phyloP scores from a whole-genome alignment of 208 protist genomes.

The Leptomonas pyrrhocoris region DNA sequence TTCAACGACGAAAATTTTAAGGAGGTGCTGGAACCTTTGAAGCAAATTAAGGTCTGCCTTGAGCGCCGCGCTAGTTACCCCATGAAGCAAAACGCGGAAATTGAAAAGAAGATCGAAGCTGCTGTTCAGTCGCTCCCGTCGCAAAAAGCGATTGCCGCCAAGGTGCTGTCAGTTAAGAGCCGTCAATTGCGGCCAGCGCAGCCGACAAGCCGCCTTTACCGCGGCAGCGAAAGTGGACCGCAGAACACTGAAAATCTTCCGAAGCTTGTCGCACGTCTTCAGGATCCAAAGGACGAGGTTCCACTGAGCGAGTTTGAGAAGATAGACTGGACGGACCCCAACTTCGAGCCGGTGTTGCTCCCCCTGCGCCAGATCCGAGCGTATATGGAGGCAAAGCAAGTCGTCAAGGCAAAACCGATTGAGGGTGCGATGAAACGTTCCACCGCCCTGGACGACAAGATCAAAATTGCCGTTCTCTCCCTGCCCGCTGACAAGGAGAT shows the following conservation, averaged over 20 bases:
- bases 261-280: conserved; percentile 37
- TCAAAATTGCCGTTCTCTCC: conserved; percentile 47
- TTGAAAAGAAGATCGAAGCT: conserved; percentile 36
- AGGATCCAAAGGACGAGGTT: conserved; percentile 34
- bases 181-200: conserved; percentile 20
- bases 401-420: conserved; percentile 12
- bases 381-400: conserved; percentile 67
- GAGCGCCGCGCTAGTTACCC: conserved; percentile 49
- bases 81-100: conserved; percentile 21
- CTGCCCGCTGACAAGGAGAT: conserved; percentile 46
- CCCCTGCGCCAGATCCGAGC: conserved; percentile 45
- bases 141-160: conserved; percentile 37
- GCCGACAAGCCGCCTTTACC: conserved; percentile 9
- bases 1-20: conserved; percentile 59
- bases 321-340: conserved; percentile 59
- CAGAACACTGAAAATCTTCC: conserved; percentile 47
- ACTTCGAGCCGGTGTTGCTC: conserved; percentile 46
- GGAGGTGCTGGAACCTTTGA: conserved; percentile 42
- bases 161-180: conserved; percentile 38
- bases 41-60: conserved; percentile 42
- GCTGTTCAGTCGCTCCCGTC: conserved; percentile 42
- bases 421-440: conserved; percentile 4
- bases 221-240: conserved; percentile 4
- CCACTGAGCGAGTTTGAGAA: conserved; percentile 39
- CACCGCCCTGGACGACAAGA: conserved; percentile 24